Conservation (phyloP, 2,329 filamentous ascomycete genomes). For the Davidsoniella virescens region DNA sequence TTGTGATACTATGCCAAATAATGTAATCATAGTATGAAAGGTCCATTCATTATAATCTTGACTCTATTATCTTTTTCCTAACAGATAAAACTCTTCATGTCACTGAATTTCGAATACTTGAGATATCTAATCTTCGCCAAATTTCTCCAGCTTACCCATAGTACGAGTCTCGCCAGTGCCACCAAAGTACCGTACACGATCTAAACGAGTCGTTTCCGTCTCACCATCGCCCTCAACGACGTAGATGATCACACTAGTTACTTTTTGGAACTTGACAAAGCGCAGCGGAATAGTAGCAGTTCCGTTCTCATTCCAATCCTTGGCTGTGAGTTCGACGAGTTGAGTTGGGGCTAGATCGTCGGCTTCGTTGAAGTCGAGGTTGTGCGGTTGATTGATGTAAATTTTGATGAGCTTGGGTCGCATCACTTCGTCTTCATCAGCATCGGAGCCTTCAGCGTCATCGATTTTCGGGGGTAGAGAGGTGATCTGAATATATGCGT, state of each 20-base stretch:
- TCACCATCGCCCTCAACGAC: constrained; percentile 70
- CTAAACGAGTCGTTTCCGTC: constrained; percentile 70
- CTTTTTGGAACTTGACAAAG: constrained; percentile 96
- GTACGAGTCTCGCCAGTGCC: constrained; percentile 84
- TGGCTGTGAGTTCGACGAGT: constrained; percentile 52
- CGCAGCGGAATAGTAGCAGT: constrained; percentile 60
- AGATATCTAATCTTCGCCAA: constrained; percentile 48
- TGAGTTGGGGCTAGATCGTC: constrained; percentile 75
- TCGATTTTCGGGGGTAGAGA: constrained; percentile 44
- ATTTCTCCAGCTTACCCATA: constrained; percentile 90
- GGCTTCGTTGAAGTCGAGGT: constrained; percentile 88
- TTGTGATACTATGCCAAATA: no score
- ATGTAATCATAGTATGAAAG: no score
- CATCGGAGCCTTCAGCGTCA: constrained; percentile 19
- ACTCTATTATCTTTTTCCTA: no score
- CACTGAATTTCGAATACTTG: background rate
- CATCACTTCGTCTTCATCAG: constrained; percentile 62
- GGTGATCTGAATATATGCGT: constrained; percentile 46
- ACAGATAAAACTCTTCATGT: no score
- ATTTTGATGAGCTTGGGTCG: constrained; percentile 71
- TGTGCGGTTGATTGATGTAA: constrained; percentile 76
- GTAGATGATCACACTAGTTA: constrained; percentile 73
- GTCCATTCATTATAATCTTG: no score
- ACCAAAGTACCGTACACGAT: constrained; percentile 65
- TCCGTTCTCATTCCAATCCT: constrained; percentile 69